Percentiles rank a stretch among this genome's conserved stretches.
These are phyloP conservation scores for Ophiocordyceps unilateralis DNA, from an alignment of 2,329 filamentous ascomycete species.

Conservation along the genomic window DNA sequence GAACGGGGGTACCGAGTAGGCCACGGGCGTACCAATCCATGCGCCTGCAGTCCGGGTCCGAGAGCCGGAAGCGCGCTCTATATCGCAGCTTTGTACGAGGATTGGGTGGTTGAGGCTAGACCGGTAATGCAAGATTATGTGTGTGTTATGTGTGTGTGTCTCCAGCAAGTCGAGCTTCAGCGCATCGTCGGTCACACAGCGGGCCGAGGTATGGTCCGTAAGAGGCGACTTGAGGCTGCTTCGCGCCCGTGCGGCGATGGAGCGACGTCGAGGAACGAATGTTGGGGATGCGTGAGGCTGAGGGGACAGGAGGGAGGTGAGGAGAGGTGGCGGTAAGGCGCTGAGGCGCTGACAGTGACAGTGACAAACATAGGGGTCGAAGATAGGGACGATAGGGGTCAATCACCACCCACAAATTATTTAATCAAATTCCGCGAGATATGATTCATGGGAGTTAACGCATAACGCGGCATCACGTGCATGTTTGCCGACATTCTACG, in stretches of 20 bases:
- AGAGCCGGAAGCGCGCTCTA: not conserved
- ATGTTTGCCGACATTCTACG: no score
- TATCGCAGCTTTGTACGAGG: not conserved
- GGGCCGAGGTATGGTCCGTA: not conserved
- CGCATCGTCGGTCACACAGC: not conserved
- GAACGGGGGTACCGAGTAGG: not conserved
- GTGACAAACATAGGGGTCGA: no score
- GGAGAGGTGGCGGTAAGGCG: not conserved
- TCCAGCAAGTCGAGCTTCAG: no score
- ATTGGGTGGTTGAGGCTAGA: not conserved
- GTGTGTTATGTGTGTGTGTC: no score
- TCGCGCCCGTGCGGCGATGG: not conserved
- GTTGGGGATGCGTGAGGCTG: not conserved
- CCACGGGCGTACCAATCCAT: not conserved
- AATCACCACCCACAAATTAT: not conserved
- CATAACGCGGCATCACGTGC: not conserved
- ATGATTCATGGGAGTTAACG: not conserved
- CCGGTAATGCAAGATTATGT: no score
- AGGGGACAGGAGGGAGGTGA: not conserved
- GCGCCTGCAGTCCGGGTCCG: not conserved
- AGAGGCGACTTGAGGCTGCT: not conserved
- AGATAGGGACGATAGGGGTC: not conserved
- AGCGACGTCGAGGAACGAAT: not conserved
- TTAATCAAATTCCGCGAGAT: not conserved
- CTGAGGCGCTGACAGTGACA: not conserved